Base-by-base conservation (phyloP, 345 rosid species). In the Salix dunnii region DNA sequence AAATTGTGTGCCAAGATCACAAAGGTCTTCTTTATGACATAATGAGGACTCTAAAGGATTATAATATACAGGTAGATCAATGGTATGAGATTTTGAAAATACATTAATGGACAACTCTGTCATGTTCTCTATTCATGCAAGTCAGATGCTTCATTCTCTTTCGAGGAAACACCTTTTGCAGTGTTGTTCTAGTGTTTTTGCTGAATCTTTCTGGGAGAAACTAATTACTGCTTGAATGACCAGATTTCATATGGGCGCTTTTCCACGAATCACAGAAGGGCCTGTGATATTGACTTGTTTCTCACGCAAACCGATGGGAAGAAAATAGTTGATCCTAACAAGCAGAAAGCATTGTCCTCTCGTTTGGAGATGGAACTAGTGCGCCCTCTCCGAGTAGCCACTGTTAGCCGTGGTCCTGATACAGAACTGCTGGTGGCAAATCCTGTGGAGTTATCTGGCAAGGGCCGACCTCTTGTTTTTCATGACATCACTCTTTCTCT, bases 231-330 rank as follows among this genome's bases (percentile, higher is more conserved):
- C n/a, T 58, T 65, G 68, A 71, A 49, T 79, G 38, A 72, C 38
- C 83, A 95, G 99, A 91, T 93, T 73, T 95, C 99, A 25, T 91
- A 96, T 51, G 99, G 99, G 79, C 94, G 98, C 63, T 92, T 91
- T 85, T 74, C 86, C 31, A 78, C 67, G 58, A 90, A 86, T 84
- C 86, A 84, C 81, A 81, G 88, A 77, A 85, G 79, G 77, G 89
- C 69, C 77, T 91, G 94, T 73, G 97, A 91, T 88, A 88, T 93
- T 1, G 99, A 96, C 89, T 86, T 96, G 85, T 93, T 96, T 84
- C 80, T 96, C 68, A 73, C 90, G 82, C 98, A 91, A 82, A 74
- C 90, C 48, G 98, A 93, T 83, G 99, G 98, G 49, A 83, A 90
- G 81, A 93, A 93, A 88, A 89, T 96, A 31, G 89, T 96, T 64